Conservation (phyloP, 495 filamentous ascomycete species). For the Penicillium argentinense region DNA sequence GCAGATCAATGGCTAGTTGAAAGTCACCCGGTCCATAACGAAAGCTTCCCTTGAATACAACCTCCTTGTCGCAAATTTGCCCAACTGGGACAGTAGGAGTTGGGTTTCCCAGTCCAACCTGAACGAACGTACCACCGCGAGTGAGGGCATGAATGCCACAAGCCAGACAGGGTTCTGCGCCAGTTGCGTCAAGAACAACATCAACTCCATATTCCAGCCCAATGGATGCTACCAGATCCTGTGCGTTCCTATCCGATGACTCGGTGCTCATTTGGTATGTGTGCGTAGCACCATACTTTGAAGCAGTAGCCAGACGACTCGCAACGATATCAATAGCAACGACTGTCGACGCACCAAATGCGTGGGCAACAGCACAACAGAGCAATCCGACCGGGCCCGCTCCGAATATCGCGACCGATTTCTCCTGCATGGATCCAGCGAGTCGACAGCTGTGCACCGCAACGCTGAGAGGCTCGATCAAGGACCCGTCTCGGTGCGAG, state of each 20-base stretch:
- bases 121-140: conserved; percentile 75
- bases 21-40: conserved; percentile 81
- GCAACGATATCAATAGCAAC: conserved; percentile 73
- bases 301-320: conserved; percentile 65
- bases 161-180: conserved; percentile 73
- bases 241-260: conserved; percentile 60
- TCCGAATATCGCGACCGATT: conserved; percentile 76
- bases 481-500: conserved; percentile 71
- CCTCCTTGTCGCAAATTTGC: conserved; percentile 76
- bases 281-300: conserved; percentile 62
- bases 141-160: conserved; percentile 65
- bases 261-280: conserved; percentile 46
- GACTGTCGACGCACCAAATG: conserved; percentile 71
- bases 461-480: conserved; percentile 78
- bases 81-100: conserved; percentile 82
- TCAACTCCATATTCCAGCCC: conserved; percentile 58
- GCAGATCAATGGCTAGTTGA: conserved; percentile 66
- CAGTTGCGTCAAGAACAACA: conserved; percentile 75
- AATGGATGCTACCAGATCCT: conserved; percentile 42
- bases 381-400: conserved; percentile 80
- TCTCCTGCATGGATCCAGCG: conserved; percentile 63
- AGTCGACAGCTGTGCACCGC: conserved; percentile 74
- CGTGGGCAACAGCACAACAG: conserved; percentile 69
- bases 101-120: conserved; percentile 76
- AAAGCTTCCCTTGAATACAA: conserved; percentile 76